Evolutionary conservation across 2,329 filamentous ascomycete genomes (phyloP).

Genomic region (Colletotrichum sp.): DNA sequence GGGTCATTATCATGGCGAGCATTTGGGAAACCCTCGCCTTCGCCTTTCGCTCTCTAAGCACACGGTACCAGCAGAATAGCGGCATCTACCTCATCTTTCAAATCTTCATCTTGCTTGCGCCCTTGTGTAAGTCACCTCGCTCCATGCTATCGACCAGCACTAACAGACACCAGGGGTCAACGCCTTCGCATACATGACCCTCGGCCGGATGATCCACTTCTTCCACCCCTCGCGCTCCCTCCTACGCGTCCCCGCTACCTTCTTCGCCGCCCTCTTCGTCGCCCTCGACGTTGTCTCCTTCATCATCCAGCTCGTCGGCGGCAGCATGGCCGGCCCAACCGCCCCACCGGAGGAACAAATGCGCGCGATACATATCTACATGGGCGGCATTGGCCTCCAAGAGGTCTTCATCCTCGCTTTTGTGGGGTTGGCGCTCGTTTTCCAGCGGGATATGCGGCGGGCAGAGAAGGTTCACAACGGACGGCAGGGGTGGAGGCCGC

Average conservation of each 20-base stretch:
- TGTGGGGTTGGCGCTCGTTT: constrained; percentile 39
- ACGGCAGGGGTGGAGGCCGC: constrained; percentile 20
- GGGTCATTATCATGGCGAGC: constrained; percentile 41
- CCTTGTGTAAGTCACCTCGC: constrained; percentile 27
- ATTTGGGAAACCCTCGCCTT: constrained; percentile 35
- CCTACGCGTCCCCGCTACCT: constrained; percentile 38
- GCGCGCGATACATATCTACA: constrained; percentile 46
- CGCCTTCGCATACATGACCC: constrained; percentile 50
- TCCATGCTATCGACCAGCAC: not conserved
- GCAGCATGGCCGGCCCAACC: constrained; percentile 29
- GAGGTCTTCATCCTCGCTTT: constrained; percentile 56
- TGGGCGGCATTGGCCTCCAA: constrained; percentile 58
- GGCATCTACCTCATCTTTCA: constrained; percentile 28
- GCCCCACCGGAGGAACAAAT: constrained; percentile 30
- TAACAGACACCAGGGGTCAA: constrained; percentile 41
- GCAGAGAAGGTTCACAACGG: constrained; percentile 7
- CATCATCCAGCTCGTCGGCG: constrained; percentile 38
- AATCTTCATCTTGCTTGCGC: constrained; percentile 33
- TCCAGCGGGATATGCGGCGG: constrained; percentile 35
- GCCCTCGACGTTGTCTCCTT: constrained; percentile 42
- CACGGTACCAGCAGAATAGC: constrained; percentile 29
- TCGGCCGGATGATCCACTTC: constrained; percentile 50
- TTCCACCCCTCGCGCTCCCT: constrained; percentile 42
- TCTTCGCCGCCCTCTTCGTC: constrained; percentile 44
- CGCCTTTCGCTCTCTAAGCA: constrained; percentile 30